A percentile compares a stretch with the other conserved stretches of the same genome.
Conservation (phyloP, 148 eudicot species). For the Camellia sinensis region DNA sequence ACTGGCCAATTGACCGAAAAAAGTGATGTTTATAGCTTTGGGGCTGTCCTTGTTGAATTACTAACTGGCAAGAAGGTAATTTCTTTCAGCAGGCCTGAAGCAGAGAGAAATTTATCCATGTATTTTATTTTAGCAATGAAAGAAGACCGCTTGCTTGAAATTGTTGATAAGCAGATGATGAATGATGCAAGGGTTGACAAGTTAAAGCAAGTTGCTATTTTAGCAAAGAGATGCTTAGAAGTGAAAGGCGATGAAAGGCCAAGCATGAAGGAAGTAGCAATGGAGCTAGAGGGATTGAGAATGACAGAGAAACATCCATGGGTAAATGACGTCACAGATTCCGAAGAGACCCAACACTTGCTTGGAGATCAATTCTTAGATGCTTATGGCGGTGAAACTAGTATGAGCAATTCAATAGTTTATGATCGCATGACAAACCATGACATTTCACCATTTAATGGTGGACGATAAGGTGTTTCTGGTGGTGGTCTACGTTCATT, state of each 20-base stretch:
- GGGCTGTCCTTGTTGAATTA: constrained; percentile 32
- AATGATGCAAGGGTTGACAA: neutral
- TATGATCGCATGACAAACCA: neutral
- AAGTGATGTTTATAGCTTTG: constrained; percentile 65
- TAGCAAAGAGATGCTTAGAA: constrained; percentile 1
- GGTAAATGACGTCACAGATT: neutral
- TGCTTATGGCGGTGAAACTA: neutral
- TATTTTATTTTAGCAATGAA: neutral
- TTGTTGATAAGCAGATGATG: neutral
- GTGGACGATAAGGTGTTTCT: no score
- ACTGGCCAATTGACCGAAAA: neutral
- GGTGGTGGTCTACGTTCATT: no score
- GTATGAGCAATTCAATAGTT: no score
- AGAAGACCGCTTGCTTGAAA: constrained; percentile 7
- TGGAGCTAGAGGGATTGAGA: neutral
- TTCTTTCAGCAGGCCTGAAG: neutral
- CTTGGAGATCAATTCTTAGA: neutral
- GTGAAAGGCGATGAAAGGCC: constrained; percentile 13
- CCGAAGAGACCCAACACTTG: neutral
- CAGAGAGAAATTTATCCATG: neutral
- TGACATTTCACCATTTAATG: neutral
- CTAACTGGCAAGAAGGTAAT: neutral
- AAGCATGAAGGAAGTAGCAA: constrained; percentile 14
- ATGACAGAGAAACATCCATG: neutral
- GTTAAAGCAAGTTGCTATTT: neutral